These are phyloP conservation scores for Aspergillus homomorphus DNA, from an alignment of 495 filamentous ascomycete species.

Conservation along the genomic window DNA sequence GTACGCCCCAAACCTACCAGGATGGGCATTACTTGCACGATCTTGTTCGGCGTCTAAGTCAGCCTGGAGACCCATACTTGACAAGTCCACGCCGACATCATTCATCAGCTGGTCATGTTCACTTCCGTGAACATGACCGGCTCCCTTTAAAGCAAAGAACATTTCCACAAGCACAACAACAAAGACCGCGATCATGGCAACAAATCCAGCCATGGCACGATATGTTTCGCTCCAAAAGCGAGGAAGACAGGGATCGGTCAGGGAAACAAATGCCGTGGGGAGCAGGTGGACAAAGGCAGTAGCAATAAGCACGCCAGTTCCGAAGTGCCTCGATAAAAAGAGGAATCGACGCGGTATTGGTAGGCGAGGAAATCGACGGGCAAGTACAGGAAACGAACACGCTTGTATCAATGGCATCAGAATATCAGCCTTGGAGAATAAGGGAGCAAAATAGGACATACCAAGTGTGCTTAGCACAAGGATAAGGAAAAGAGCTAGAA, in stretches of 20 bases:
- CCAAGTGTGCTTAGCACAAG: slow-evolving; percentile 68
- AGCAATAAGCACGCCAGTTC: slow-evolving; percentile 80
- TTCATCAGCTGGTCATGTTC: slow-evolving; percentile 45
- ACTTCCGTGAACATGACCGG: slow-evolving; percentile 47
- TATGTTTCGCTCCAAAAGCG: slow-evolving; percentile 69
- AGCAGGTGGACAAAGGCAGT: slow-evolving; percentile 87
- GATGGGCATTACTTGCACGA: slow-evolving; percentile 22
- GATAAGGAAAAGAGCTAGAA: slow-evolving; percentile 75
- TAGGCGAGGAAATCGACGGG: slow-evolving; percentile 46
- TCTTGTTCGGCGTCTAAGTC: slow-evolving; percentile 21
- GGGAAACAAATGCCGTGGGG: slow-evolving; percentile 75
- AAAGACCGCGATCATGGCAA: slow-evolving; percentile 76
- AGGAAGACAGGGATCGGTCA: slow-evolving; percentile 79
- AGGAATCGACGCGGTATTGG: slow-evolving; percentile 55
- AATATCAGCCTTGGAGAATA: background rate
- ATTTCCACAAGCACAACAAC: slow-evolving; percentile 75
- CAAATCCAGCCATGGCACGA: slow-evolving; percentile 70
- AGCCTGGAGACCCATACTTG: slow-evolving; percentile 19
- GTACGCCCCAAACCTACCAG: slow-evolving; percentile 18
- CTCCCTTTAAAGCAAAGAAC: slow-evolving; percentile 60
- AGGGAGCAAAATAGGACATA: slow-evolving; percentile 32
- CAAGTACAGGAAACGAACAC: slow-evolving; percentile 54
- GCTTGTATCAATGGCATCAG: slow-evolving; percentile 26
- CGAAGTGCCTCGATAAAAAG: slow-evolving; percentile 79
- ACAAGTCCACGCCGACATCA: slow-evolving; percentile 25